Conservation (phyloP, 495 filamentous ascomycete genomes). For the Penicillium nucicola region DNA sequence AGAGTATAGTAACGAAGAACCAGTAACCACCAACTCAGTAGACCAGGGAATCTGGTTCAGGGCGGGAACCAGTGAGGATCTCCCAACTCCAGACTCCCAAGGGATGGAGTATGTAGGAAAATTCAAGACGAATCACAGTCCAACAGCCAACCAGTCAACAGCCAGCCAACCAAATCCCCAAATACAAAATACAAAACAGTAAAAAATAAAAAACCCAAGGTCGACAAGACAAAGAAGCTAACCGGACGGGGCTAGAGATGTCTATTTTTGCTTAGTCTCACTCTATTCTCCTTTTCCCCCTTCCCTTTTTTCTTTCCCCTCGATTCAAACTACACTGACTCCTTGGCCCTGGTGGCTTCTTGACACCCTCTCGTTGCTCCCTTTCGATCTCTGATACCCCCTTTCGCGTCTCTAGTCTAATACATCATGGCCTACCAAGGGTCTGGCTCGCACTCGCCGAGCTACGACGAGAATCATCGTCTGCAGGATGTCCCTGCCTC, state of each 20-base stretch:
- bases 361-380: slow-evolving; percentile 11
- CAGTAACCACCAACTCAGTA: too few species aligned
- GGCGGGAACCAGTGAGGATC: not conserved
- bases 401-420: slow-evolving; percentile 3
- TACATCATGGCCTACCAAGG: slow-evolving; percentile 52
- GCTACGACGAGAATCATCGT: slow-evolving; percentile 51
- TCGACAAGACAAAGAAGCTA: slow-evolving; percentile 1
- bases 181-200: slow-evolving; percentile 1
- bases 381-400: slow-evolving; percentile 9
- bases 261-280: slow-evolving; percentile 28
- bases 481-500: slow-evolving; percentile 61
- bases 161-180: not conserved
- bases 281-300: slow-evolving; percentile 6
- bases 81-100: slow-evolving; percentile 8
- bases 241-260: slow-evolving; percentile 15
- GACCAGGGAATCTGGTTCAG: not conserved
- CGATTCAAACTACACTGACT: not conserved
- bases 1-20: too few species aligned
- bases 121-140: not conserved
- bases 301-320: slow-evolving; percentile 9
- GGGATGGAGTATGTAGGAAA: slow-evolving; percentile 19
- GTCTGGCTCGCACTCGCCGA: slow-evolving; percentile 35
- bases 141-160: too few species aligned
- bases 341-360: slow-evolving; percentile 4
- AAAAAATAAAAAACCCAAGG: not conserved